Evolutionary conservation across 805 yeast species (phyloP), one percentile per base, ranked within the genome.

Genomic region (Wickerhamiella alocasiicola): DNA sequence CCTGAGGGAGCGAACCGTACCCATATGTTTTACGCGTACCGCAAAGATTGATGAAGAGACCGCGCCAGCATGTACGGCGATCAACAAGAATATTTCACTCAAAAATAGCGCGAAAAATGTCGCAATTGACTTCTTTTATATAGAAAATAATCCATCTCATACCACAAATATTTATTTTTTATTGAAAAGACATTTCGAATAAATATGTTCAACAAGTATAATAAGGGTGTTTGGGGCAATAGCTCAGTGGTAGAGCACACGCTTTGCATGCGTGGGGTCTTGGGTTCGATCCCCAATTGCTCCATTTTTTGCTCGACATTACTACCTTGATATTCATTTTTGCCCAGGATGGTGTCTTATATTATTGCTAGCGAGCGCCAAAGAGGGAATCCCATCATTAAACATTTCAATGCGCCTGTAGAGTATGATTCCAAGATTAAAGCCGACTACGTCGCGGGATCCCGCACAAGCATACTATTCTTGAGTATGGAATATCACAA

Each of bases 371-470:
- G 38, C 28, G 25, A 44, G 12, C 36, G 57, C 23, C 62, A 59
- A 43, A 41, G 44, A 20, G 53, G 53, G 26, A 58, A 57, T 38
- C 61, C 59, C 2, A 31, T 57, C 16, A 43, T 58, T 11, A 46
- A 53, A 26, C 46, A 44, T 13, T 36, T 56, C 17, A 45, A 43
- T 21, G 41, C 44, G 12, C 49, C 48, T n/a, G 21, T 40, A 2
- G 58, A 50, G 35, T 53, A 41, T 28, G 61, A 56, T 12, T 51
- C 48, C 9, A 51, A 49, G 17, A 56, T 65, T 36, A 52, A 47
- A 27, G 56, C 67, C 5, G 69, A 64, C 43, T 64, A 53, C 37
- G 50, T 59, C 2, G 49, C 63, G 6, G 61, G 62, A 6, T 51
- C 51, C 16, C 47, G 52, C 3, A 50, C 55, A 24, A 60, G 66